Evolutionary conservation across 2,329 filamentous ascomycete species (phyloP).

Genomic region (Aureobasidium zeae): DNA sequence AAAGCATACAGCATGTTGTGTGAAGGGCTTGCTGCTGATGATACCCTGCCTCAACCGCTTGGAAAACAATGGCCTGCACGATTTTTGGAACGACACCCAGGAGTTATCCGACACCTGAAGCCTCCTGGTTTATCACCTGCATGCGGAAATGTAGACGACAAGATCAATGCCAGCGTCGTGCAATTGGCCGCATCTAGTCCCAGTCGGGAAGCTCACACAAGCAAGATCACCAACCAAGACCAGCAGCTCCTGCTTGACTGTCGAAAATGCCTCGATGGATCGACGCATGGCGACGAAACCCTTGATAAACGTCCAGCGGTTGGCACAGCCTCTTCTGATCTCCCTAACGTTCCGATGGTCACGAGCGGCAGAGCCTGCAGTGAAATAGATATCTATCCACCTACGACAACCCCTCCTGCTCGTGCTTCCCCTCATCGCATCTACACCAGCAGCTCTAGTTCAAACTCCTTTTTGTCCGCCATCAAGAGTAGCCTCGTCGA

Average conservation of each 20-base stretch:
- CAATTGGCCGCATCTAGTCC: too few relatives aligned
- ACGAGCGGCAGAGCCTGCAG: neutral
- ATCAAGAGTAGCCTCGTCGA: constrained; percentile 6
- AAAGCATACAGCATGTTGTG: constrained; percentile 11
- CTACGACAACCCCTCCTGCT: neutral
- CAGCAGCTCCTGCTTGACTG: constrained; percentile 4
- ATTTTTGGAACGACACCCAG: constrained; percentile 10
- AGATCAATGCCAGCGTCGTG: too few relatives aligned
- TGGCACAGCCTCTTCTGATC: neutral
- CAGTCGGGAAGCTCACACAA: constrained; percentile 1
- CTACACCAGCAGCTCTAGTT: neutral
- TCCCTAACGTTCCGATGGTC: neutral
- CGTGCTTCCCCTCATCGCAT: too few relatives aligned
- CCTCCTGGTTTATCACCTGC: neutral
- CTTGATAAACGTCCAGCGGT: neutral
- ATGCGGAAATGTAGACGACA: neutral
- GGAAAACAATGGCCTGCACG: constrained; percentile 10
- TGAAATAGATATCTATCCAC: neutral
- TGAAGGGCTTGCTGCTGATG: constrained; percentile 5
- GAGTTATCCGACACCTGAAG: neutral
- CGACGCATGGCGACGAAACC: neutral
- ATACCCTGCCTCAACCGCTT: neutral
- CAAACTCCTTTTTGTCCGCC: constrained; percentile 2
- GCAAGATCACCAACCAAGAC: neutral
- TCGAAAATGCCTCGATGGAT: neutral